Evolutionary conservation across 176 grass and related monocot species (phyloP), one percentile per base, ranked within the genome.

Genomic region (Hyparrhenia diplandra): DNA sequence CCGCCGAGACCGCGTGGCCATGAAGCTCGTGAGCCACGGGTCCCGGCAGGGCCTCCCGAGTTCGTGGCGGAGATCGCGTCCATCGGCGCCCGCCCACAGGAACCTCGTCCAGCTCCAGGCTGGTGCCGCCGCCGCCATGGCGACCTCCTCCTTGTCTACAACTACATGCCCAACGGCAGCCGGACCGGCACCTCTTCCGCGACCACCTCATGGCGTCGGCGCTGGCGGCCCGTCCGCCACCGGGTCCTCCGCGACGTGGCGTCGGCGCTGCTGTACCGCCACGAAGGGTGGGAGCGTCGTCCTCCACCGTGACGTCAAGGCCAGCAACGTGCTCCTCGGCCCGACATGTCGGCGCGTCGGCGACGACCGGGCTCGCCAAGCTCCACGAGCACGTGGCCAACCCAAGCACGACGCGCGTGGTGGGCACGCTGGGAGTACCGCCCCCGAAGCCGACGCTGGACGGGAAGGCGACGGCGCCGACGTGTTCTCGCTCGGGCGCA

Each of bases 251-350:
- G 88, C 46, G 84, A 92, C 68, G 88, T 97, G 4, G 88, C 91
- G 45, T 74, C 90, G 6, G 94, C 94, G 37, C 88, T 97, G 61
- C 84, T 93, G 55, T 93, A 97, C 81, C 94, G 93, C 80, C 94
- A 97, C 85, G 94, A 93, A 67, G 88, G 88, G 78, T 93, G 94
- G 94, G 94, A 91, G 87, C 83, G 82, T 93, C 4, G 94, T 97
- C 36, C 79, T 93, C n/a, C 94, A 97, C 86, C 94, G 94, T 23
- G 91, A 97, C 88, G 86, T 97, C 5, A 97, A 97, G 87, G 88
- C 91, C 23, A 93, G 86, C 91, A 97, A 97, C 63, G 84, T 93
- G 29, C 85, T 93, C 16, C 91, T 97, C 0, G 94, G 91, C 86
- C 30, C 31, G 94, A 93, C 57, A 86, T 97, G 86, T 71, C 87